Percentiles rank a stretch among this genome's conserved stretches.
These are phyloP conservation scores for Colletotrichum phormii DNA, from an alignment of 2,329 filamentous ascomycete species.

Conservation along the genomic window DNA sequence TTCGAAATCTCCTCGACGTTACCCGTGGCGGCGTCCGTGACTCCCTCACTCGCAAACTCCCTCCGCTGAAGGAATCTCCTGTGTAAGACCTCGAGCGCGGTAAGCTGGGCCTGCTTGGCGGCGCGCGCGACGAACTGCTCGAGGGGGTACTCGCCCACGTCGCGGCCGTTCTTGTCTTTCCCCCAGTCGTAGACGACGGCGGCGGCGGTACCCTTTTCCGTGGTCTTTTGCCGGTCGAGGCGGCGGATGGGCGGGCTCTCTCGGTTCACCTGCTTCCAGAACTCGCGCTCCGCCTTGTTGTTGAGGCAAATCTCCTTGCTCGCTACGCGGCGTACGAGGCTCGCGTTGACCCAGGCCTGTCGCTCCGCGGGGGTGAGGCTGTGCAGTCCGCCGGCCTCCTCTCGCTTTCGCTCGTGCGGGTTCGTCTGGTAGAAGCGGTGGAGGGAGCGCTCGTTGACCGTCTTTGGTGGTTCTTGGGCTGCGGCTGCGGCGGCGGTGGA, in stretches of 20 bases:
- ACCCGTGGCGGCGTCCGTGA: constrained; percentile 26
- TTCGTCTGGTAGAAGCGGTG: constrained; percentile 63
- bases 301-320: constrained; percentile 49
- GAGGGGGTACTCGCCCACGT: constrained; percentile 60
- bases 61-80: constrained; percentile 55
- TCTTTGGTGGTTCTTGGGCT: constrained; percentile 49
- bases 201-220: constrained; percentile 24
- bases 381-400: constrained; percentile 56
- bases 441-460: constrained; percentile 60
- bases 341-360: constrained; percentile 60
- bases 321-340: constrained; percentile 57
- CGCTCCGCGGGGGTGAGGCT: constrained; percentile 60
- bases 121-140: constrained; percentile 58
- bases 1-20: constrained; percentile 44
- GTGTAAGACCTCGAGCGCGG: constrained; percentile 57
- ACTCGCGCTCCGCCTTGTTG: constrained; percentile 65
- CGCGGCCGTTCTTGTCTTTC: constrained; percentile 60
- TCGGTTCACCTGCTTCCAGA: constrained; percentile 68
- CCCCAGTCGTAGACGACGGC: constrained; percentile 59
- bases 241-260: constrained; percentile 61
- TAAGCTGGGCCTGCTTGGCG: constrained; percentile 55
- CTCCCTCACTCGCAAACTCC: constrained; percentile 42
- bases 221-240: constrained; percentile 42
- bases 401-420: constrained; percentile 58
- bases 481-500: neutral